phyloP scores from a whole-genome alignment of 2,329 filamentous ascomycete species.

The Sporothrix protearum region DNA sequence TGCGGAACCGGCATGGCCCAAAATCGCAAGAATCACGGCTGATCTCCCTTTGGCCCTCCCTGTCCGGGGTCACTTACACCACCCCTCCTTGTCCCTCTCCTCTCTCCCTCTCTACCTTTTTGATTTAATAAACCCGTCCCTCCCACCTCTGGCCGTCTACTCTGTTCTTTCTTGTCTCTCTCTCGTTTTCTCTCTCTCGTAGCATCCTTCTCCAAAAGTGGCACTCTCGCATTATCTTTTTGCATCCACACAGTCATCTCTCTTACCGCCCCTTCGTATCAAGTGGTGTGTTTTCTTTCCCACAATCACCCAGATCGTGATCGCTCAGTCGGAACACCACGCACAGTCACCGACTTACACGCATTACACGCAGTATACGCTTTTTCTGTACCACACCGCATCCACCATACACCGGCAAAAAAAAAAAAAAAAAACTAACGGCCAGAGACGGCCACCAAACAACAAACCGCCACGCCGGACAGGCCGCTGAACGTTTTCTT shows the following conservation, averaged over 20 bases:
- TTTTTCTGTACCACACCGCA: background rate
- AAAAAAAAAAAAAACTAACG: background rate
- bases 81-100: too few species aligned
- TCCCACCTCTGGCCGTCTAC: background rate
- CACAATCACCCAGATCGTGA: background rate
- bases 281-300: background rate
- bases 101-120: background rate
- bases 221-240: background rate
- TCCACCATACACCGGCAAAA: background rate
- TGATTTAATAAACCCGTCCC: background rate
- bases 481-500: too few species aligned
- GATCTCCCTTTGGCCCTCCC: background rate
- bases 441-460: background rate
- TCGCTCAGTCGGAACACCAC: background rate
- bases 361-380: too few species aligned
- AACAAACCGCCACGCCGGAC: background rate
- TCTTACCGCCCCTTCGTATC: background rate
- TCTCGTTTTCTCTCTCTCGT: background rate
- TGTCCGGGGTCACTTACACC: background rate
- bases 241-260: background rate
- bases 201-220: background rate
- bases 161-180: background rate
- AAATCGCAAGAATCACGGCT: background rate
- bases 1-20: slow-evolving; percentile 1
- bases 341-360: background rate